Evolutionary conservation across 345 rosid species (phyloP), one percentile per base, ranked within the genome.

Genomic region (Acer saccharum): DNA sequence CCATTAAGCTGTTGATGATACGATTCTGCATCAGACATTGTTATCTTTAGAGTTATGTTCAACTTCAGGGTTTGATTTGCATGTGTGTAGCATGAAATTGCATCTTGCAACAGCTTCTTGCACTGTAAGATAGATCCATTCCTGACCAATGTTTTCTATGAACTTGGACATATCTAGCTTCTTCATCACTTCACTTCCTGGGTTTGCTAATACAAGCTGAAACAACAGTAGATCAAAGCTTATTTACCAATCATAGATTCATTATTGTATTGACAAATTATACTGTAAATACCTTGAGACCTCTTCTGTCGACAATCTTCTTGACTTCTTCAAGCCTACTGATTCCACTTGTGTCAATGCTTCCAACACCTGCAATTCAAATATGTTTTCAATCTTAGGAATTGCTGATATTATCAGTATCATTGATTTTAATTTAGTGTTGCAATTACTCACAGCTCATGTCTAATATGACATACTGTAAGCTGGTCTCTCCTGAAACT

Each of bases 321-420:
- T 86, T 83, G 68, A 93, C 75, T 84, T 96, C 99, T 76, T 91
- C 94, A 48, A 96, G 86, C 99, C 91, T 90, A 83, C 95, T 89
- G 52, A 94, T 88, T 52, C 99, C 99, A 57, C 98, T 96, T 7
- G 98, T 92, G 79, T 96, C 99, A 18, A 96, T 94, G 85, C 94
- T 89, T 32, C 94, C 98, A 21, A 89, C 91, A 71, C 89, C 99
- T 96, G 84, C 41, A 57, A 68, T 32, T 65, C 23, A 7, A 72
- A 20, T 6, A 32, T 55, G 29, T 21, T 73, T 50, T 50, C 8
- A 48, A 43, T 29, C 20, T 50, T 11, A 46, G 12, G 18, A 23
- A 23, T 23, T 23, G 25, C 43, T 64, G 39, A 27, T 12, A 27
- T 64, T 35, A 16, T 23, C 25, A 23, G 25, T 23, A 23, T 23